These are phyloP conservation scores for Xylaria sp. DNA, from an alignment of 2,329 filamentous ascomycete species.

Conservation along the genomic window DNA sequence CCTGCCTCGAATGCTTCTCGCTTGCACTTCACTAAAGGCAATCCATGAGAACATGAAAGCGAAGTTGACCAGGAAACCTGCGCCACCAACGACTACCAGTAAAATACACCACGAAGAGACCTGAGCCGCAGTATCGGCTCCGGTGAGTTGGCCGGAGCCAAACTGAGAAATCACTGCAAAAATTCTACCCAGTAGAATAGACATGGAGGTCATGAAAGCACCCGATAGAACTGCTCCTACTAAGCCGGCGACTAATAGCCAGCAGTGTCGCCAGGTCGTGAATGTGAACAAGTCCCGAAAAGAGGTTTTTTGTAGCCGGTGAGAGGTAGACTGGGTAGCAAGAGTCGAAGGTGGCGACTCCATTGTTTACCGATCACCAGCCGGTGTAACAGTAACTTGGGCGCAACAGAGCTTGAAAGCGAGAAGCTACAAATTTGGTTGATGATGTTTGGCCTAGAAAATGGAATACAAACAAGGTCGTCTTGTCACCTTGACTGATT, in stretches of 20 bases:
- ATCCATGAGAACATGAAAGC: constrained; percentile 77
- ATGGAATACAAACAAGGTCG: neutral
- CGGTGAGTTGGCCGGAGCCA: constrained; percentile 63
- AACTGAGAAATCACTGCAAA: constrained; percentile 77
- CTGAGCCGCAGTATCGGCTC: constrained; percentile 61
- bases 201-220: constrained; percentile 70
- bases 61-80: constrained; percentile 74
- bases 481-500: neutral
- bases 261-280: constrained; percentile 69
- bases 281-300: constrained; percentile 73
- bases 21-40: constrained; percentile 83
- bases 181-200: constrained; percentile 77
- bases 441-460: neutral
- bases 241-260: constrained; percentile 64
- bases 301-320: constrained; percentile 25
- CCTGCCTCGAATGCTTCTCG: constrained; percentile 68
- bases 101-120: constrained; percentile 70
- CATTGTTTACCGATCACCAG: constrained; percentile 6
- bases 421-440: neutral
- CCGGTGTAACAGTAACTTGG: neutral
- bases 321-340: neutral
- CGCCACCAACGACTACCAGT: constrained; percentile 70
- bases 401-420: neutral
- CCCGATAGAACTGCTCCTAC: constrained; percentile 68
- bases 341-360: constrained; percentile 12